A percentile compares a stretch with the other conserved stretches of the same genome.
Conservation (phyloP, 306 rosid species). For the Quercus mongolica region DNA sequence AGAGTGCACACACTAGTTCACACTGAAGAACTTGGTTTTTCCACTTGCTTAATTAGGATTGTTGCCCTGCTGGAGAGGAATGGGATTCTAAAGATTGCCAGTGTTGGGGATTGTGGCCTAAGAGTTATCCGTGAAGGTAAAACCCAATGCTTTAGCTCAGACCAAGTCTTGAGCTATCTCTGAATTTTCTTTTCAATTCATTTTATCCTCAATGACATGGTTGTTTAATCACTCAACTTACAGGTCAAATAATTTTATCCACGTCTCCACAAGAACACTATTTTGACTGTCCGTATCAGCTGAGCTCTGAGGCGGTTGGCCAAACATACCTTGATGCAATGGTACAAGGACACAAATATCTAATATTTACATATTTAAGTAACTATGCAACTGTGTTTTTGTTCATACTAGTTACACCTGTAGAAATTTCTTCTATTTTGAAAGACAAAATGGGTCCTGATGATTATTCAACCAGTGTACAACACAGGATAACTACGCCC, state of each 20-base stretch:
- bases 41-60: slow-evolving; percentile 42
- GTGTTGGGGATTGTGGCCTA: slow-evolving; percentile 92
- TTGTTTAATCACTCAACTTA: neutral
- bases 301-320: slow-evolving; percentile 74
- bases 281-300: slow-evolving; percentile 89
- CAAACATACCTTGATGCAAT: slow-evolving; percentile 87
- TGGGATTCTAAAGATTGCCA: slow-evolving; percentile 82
- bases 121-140: slow-evolving; percentile 74
- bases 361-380: neutral
- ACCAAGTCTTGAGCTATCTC: neutral
- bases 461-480: neutral
- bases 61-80: slow-evolving; percentile 78
- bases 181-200: neutral
- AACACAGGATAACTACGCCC: neutral
- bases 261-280: slow-evolving; percentile 92
- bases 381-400: neutral
- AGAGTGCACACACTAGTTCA: neutral
- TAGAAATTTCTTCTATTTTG: neutral
- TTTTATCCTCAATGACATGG: slow-evolving; percentile 8
- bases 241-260: slow-evolving; percentile 66
- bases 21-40: neutral
- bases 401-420: neutral
- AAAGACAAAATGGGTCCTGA: neutral
- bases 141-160: slow-evolving; percentile 6
- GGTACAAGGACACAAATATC: slow-evolving; percentile 35